These are phyloP conservation scores for Neonectria ditissima DNA, from an alignment of 2,329 filamentous ascomycete genomes.

Conservation along the genomic window DNA sequence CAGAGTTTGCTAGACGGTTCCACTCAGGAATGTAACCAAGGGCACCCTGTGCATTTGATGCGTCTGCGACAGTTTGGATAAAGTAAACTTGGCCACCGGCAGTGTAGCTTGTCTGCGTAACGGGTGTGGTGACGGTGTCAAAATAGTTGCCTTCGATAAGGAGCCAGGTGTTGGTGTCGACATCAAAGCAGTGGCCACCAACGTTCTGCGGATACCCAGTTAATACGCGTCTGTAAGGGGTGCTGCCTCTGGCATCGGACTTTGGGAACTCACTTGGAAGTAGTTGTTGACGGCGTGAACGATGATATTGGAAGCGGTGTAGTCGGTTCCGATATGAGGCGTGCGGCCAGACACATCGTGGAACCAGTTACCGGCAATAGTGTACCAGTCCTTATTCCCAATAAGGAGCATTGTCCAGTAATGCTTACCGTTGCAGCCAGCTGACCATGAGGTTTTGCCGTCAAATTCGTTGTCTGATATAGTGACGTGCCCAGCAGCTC, in stretches of 20 bases:
- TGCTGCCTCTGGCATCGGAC: neutral
- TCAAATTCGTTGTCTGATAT: constrained; percentile 71
- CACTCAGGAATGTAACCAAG: constrained; percentile 43
- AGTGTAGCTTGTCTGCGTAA: constrained; percentile 21
- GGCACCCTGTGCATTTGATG: constrained; percentile 26
- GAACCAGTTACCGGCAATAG: constrained; percentile 69
- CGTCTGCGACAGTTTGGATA: constrained; percentile 7
- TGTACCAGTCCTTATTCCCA: constrained; percentile 53
- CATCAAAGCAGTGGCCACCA: constrained; percentile 66
- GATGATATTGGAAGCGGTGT: constrained; percentile 53
- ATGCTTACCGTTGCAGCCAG: constrained; percentile 68
- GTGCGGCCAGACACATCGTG: constrained; percentile 67
- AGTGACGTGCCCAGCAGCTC: constrained; percentile 64
- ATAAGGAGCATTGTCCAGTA: constrained; percentile 70
- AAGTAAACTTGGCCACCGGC: constrained; percentile 37
- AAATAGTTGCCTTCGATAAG: constrained; percentile 69
- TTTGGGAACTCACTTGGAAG: constrained; percentile 52
- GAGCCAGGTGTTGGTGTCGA: constrained; percentile 54
- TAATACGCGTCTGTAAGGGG: neutral
- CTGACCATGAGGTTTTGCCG: constrained; percentile 63
- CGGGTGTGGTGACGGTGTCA: constrained; percentile 59
- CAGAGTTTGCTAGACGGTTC: constrained; percentile 33
- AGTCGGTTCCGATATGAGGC: constrained; percentile 64
- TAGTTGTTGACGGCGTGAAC: constrained; percentile 73
- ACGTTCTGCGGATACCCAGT: constrained; percentile 45